Evolutionary conservation across 176 grass and related monocot genomes (phyloP), one percentile per base, ranked within the genome.

Genomic region (Phoenix dactylifera): DNA sequence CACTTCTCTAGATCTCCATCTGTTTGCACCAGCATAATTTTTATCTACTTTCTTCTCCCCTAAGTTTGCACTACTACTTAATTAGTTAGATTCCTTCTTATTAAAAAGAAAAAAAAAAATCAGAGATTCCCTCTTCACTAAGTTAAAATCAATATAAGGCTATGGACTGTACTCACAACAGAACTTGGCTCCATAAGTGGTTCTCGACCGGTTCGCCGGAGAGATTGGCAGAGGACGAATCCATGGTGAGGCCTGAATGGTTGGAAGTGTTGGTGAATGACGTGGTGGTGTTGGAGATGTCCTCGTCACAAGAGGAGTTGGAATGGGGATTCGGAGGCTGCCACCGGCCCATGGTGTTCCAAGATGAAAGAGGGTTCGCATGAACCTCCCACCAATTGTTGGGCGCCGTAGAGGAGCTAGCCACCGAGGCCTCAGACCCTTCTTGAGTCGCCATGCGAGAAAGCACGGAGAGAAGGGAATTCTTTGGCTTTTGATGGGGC

Each of bases 171-270:
- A 90, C 90, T 89, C 19, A 95, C 90, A 95, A 67, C 52, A 87
- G 51, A 67, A 86, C 86, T 70, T 95, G 90, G 68, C 70, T 95
- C 90, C 86, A 95, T 25, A 90, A 70, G 68, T 95, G 76, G 84
- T 76, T 89, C 79, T 95, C 82, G 65, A 7, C 19, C 53, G 22
- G 68, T 73, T 83, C 68, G 64, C 67, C 66, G 32, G 58, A 54
- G 17, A 70, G 20, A 23, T 68, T 65, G 3, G 66, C 50, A 4
- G 66, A 30, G 22, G 80, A 78, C n/a, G 82, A 83, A 22, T 87
- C 86, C 66, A 89, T 79, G 83, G 63, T 84, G 82, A 95, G 51
- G 35, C 86, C 80, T 28, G 82, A 67, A 57, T 73, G 67, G 66
- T 56, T 49, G 61, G 80, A 77, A 24, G 74, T 72, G 67, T 76